Percentiles rank a stretch among this genome's conserved stretches.
Conservation (phyloP, 2,329 filamentous ascomycete genomes). For the Nigrospora osmanthi region DNA sequence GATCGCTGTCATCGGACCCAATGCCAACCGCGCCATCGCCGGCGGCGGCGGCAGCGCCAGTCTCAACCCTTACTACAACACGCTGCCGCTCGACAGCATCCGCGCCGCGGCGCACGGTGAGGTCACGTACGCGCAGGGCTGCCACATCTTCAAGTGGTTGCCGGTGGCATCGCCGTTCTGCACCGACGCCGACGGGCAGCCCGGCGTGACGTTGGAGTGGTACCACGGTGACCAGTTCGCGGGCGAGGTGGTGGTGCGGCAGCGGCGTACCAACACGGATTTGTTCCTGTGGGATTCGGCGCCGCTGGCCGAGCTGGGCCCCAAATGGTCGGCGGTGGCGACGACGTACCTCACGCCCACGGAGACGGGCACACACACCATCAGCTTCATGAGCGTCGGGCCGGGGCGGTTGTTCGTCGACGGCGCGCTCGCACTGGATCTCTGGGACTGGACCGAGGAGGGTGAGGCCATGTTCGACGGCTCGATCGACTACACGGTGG, state of each 20-base stretch:
- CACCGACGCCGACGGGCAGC: constrained; percentile 45
- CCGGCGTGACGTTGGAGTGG: constrained; percentile 57
- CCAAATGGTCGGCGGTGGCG: constrained; percentile 56
- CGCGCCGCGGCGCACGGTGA: constrained; percentile 43
- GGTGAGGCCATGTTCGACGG: constrained; percentile 66
- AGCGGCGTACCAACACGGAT: constrained; percentile 56
- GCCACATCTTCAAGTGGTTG: constrained; percentile 58
- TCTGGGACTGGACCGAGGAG: constrained; percentile 63
- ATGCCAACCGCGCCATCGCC: constrained; percentile 60
- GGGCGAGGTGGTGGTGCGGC: constrained; percentile 46
- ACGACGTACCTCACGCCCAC: constrained; percentile 52
- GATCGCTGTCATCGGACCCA: constrained; percentile 60
- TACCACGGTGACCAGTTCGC: constrained; percentile 56
- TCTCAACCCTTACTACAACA: constrained; percentile 61
- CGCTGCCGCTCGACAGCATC: constrained; percentile 57
- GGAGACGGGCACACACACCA: constrained; percentile 53
- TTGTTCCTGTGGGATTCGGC: constrained; percentile 66
- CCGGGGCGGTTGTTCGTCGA: constrained; percentile 55
- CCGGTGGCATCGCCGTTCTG: constrained; percentile 54
- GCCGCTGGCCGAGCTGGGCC: constrained; percentile 49
- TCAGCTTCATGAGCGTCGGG: constrained; percentile 62
- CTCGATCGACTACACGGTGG: constrained; percentile 55
- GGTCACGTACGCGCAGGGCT: constrained; percentile 53
- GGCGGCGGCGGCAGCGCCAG: constrained; percentile 61
- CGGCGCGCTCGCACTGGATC: constrained; percentile 51